These are phyloP conservation scores for Scheffersomyces amazonensis DNA, from an alignment of 805 yeast genomes.

Conservation along the genomic window DNA sequence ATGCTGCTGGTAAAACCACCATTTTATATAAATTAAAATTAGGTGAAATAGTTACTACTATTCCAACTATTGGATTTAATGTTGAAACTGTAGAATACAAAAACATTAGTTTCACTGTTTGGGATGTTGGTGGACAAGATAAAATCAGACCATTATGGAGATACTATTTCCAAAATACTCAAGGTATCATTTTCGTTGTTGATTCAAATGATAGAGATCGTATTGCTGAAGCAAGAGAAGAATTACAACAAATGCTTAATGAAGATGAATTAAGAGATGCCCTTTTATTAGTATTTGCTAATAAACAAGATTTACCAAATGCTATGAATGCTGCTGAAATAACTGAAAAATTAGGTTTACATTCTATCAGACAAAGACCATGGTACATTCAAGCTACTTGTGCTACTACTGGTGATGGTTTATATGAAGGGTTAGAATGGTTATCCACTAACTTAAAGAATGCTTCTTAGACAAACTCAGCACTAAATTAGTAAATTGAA, in stretches of 20 bases:
- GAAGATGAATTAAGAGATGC: constrained; percentile 99
- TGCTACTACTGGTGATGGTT: constrained; percentile 99
- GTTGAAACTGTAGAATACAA: constrained; percentile 97
- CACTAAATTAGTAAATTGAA: background rate
- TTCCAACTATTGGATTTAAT: constrained; percentile 96
- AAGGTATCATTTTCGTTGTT: constrained; percentile 96
- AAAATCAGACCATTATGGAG: constrained; percentile 99
- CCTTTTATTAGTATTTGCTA: constrained; percentile 90
- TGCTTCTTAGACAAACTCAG: constrained; percentile 17
- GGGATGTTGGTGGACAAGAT: constrained; percentile 99
- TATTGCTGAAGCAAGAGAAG: constrained; percentile 97
- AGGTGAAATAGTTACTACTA: constrained; percentile 94
- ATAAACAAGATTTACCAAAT: constrained; percentile 98
- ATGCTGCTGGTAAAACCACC: constrained; percentile 98
- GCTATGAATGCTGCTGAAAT: constrained; percentile 99
- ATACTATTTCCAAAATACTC: constrained; percentile 98
- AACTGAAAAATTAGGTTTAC: constrained; percentile 94
- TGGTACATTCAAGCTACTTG: constrained; percentile 99
- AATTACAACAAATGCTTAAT: constrained; percentile 95
- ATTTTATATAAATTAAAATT: constrained; percentile 90
- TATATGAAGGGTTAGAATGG: constrained; percentile 98
- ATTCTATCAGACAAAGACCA: constrained; percentile 96
- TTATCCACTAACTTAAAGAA: constrained; percentile 82
- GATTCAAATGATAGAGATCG: constrained; percentile 98
- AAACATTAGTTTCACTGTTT: constrained; percentile 93